Evolutionary conservation across 331 rosid genomes (phyloP), one percentile per base, ranked within the genome.

Genomic region (Saraca asoca): DNA sequence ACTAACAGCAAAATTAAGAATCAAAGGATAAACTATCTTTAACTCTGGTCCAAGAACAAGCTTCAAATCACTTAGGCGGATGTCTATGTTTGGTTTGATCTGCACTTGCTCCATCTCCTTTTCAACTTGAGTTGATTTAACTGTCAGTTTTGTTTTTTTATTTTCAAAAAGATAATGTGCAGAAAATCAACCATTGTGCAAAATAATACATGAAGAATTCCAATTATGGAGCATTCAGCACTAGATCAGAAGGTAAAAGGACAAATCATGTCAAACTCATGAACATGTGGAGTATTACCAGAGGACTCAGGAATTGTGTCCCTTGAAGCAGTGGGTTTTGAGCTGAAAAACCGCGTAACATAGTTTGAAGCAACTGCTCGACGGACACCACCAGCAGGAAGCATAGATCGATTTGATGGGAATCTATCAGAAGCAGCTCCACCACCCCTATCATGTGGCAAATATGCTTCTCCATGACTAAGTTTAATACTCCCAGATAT

Each of bases 401-500:
- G 76, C 65, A 50, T 72, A 43, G 85, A 73, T 62, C 76, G 87
- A 76, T 70, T 83, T 69, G 95, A 68, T 17, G 76, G 68, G 73
- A 81, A 83, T 83, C 80, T 74, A 75, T 78, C 65, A 64, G 87
- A 66, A 67, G 95, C 71, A 73, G 79, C 79, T 68, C 82, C 94
- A 74, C 77, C 64, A 58, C 91, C 89, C 88, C 80, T 80, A 76
- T 90, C 91, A 20, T 84, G 98, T 9, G 95, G 95, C 68, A 90
- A 83, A 88, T 83, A 88, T 68, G 92, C 96, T 82, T 84, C 95
- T 70, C 98, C 98, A n/a, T 80, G 88, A 82, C 98, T 87, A 77
- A 90, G 79, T 80, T 90, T 85, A 58, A 93, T 79, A 64, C 74
- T 90, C 71, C 96, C 98, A 70, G 96, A 85, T 54, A 91, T 79